Percentiles rank a stretch among this genome's conserved stretches.
Conservation (phyloP, 1,139 yeast species). For the Pichia sp. region DNA sequence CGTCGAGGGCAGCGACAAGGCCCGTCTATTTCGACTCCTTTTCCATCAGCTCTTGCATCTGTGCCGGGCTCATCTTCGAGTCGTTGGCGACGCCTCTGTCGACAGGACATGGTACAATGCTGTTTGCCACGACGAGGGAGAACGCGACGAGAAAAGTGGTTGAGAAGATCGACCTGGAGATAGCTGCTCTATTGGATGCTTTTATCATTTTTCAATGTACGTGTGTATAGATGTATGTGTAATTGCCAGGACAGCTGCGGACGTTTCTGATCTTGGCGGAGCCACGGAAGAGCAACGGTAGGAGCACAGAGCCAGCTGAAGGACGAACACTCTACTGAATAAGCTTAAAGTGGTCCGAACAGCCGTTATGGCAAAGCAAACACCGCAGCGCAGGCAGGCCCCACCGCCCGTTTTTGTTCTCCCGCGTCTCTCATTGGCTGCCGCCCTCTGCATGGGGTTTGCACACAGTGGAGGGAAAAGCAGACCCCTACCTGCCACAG, state of each 20-base stretch:
- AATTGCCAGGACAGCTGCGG: no score
- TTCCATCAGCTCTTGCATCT: constrained; percentile 3
- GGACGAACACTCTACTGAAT: background rate
- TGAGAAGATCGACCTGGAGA: constrained; percentile 65
- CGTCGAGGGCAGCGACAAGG: background rate
- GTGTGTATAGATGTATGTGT: background rate
- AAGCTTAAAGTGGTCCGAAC: background rate
- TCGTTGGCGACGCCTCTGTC: constrained; percentile 37
- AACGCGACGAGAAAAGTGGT: constrained; percentile 74
- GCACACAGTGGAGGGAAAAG: background rate
- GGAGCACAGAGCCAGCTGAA: background rate
- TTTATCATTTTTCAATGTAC: constrained; percentile 38
- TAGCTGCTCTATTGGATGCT: constrained; percentile 52
- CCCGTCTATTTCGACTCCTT: constrained; percentile 1
- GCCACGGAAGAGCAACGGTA: background rate
- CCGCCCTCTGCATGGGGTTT: background rate
- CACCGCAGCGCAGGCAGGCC: background rate
- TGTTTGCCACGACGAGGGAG: constrained; percentile 64
- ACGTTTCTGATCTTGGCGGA: no score
- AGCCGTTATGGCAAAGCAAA: background rate
- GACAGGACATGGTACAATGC: constrained; percentile 72
- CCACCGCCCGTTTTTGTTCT: background rate
- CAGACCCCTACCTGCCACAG: no score
- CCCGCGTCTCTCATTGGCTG: background rate
- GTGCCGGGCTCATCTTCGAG: constrained; percentile 12